Evolutionary conservation across 805 yeast genomes (phyloP), one percentile per base, ranked within the genome.

Genomic region (Schwanniomyces vanrijiae): DNA sequence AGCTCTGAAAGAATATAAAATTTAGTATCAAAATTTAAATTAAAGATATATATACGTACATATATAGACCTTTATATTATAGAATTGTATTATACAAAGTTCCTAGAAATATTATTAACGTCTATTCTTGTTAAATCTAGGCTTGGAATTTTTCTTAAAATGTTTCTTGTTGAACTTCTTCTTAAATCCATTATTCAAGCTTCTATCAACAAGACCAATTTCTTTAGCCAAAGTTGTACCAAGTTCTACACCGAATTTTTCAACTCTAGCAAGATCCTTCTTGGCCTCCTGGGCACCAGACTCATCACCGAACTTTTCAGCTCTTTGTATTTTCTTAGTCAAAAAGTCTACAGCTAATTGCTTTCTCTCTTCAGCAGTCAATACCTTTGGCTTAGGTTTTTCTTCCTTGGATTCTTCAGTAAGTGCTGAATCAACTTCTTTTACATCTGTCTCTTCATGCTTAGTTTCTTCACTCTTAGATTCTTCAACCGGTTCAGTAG

Each of bases 211-310:
- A 37, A 81, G 59, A 0, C 90, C 90, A 40, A 86, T 72, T 58
- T 86, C 90, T 52, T 69, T 72, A 31, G 90, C 90, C 54, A 86
- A 66, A 8, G 84, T 78, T 35, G 87, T 82, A 47, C 83, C 83
- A 29, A 75, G 62, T 51, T 83, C 86, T 42, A 89, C 80, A 24
- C 97, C 98, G 61, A 90, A 91, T 71, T 88, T 90, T 62, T 85
- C 84, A 52, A 90, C 81, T 61, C 96, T 81, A 31, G 75, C 75
- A 56, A 90, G 70, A 50, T 81, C 84, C 51, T 80, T 82, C 59
- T 81, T 81, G 41, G 86, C 80, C 18, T 72, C 75, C 33, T 73
- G 73, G 21, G 80, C 77, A 18, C 68, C 69, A n/a, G 71, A 71
- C 44, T 84, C 90, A 51, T 76, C 78, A 19, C 92, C 94, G 57